A percentile compares a stretch with the other conserved stretches of the same genome.
phyloP scores from a whole-genome alignment of 2,329 filamentous ascomycete genomes.

The Microdochium bolleyi region DNA sequence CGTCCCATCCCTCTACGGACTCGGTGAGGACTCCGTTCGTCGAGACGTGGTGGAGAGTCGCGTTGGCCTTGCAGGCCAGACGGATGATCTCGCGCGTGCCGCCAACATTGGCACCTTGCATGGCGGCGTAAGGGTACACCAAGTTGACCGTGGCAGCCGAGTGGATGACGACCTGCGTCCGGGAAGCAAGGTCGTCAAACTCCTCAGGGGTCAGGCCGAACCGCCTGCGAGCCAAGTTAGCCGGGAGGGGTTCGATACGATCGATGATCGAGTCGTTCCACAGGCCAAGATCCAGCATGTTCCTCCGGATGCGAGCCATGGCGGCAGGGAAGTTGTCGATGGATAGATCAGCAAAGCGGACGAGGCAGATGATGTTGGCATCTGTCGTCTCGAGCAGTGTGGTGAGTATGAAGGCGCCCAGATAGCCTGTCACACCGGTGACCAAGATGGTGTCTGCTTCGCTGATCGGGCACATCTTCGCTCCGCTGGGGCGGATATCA shows the following conservation, averaged over 20 bases:
- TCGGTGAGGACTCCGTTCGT: slow-evolving; percentile 74
- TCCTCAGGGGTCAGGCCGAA: slow-evolving; percentile 59
- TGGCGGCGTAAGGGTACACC: slow-evolving; percentile 72
- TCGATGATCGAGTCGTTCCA: slow-evolving; percentile 74
- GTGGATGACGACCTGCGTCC: slow-evolving; percentile 68
- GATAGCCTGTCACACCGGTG: slow-evolving; percentile 69
- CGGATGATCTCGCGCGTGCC: slow-evolving; percentile 71
- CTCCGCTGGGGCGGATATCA: slow-evolving; percentile 53
- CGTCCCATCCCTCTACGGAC: slow-evolving; percentile 62
- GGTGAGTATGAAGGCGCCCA: slow-evolving; percentile 67
- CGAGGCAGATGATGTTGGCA: slow-evolving; percentile 63
- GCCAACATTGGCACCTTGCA: slow-evolving; percentile 68
- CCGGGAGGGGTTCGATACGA: slow-evolving; percentile 67
- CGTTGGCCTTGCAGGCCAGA: slow-evolving; percentile 57
- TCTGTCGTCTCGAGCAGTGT: slow-evolving; percentile 60
- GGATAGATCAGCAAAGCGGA: slow-evolving; percentile 62
- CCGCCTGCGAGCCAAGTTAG: slow-evolving; percentile 60
- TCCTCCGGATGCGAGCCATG: slow-evolving; percentile 65
- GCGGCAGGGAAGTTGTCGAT: slow-evolving; percentile 57
- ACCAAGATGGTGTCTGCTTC: slow-evolving; percentile 63
- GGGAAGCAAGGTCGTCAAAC: slow-evolving; percentile 56
- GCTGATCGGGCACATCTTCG: slow-evolving; percentile 48
- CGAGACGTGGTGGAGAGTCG: slow-evolving; percentile 71
- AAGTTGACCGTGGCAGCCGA: slow-evolving; percentile 73
- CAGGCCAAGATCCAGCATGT: slow-evolving; percentile 68